phyloP scores from a whole-genome alignment of 139 green algal species.

The Closterium sp. region DNA sequence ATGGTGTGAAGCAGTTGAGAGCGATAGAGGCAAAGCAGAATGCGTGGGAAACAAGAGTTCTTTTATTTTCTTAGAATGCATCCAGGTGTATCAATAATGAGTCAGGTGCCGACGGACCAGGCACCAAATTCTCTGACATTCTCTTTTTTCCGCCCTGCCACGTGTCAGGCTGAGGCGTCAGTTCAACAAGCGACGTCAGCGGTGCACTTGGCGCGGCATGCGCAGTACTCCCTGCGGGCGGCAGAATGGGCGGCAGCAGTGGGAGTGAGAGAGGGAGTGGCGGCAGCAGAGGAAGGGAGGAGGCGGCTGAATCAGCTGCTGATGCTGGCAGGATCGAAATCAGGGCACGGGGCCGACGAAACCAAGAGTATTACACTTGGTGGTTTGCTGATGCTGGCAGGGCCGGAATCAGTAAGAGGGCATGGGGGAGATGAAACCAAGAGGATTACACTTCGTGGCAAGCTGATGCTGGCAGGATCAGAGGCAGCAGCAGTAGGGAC shows the following conservation, averaged over 20 bases:
- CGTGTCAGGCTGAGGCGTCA: background rate
- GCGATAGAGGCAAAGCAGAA: background rate
- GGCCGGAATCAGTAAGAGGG: no score
- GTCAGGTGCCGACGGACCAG: no score
- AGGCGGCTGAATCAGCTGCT: background rate
- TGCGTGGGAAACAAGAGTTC: background rate
- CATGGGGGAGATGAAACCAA: no score
- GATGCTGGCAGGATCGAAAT: background rate
- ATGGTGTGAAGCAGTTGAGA: background rate
- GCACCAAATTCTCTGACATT: background rate
- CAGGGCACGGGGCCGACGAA: background rate
- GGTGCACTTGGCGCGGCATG: background rate
- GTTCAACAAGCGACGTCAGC: background rate
- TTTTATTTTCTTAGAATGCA: no score
- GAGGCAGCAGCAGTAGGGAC: no score
- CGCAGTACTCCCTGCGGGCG: background rate
- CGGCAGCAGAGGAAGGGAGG: background rate
- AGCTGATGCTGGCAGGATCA: no score
- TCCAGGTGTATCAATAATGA: no score
- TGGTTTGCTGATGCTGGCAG: background rate
- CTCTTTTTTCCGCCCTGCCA: background rate
- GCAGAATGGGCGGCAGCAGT: background rate
- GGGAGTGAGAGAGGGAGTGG: background rate
- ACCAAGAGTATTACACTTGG: background rate
- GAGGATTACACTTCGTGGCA: no score